phyloP scores from a whole-genome alignment of 495 filamentous ascomycete species.

The Barbatosphaeria neglecta region DNA sequence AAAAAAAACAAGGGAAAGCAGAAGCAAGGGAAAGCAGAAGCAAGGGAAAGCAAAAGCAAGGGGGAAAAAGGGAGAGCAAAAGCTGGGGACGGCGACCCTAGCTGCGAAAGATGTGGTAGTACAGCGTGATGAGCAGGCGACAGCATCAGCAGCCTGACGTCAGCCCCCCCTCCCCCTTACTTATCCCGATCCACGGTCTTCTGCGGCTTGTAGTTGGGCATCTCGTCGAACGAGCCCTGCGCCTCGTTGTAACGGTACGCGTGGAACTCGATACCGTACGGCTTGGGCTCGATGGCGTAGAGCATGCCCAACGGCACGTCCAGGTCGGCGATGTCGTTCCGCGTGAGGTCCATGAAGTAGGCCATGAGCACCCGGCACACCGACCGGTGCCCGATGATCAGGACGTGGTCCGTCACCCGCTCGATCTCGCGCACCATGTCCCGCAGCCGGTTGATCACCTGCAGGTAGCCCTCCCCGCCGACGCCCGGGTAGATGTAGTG shows the following conservation, averaged over 20 bases:
- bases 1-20: no score
- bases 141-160: neutral
- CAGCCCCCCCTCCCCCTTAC: no score
- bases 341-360: slow-evolving; percentile 84
- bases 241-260: slow-evolving; percentile 78
- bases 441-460: slow-evolving; percentile 91
- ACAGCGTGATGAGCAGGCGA: neutral
- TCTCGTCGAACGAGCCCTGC: slow-evolving; percentile 67
- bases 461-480: slow-evolving; percentile 90
- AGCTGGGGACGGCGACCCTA: no score
- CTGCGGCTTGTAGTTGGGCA: slow-evolving; percentile 62
- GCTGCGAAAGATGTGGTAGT: no score
- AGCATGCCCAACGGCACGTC: slow-evolving; percentile 87
- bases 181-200: slow-evolving; percentile 36
- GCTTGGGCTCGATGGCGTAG: slow-evolving; percentile 92
- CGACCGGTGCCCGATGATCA: slow-evolving; percentile 82
- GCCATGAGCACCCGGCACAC: slow-evolving; percentile 85
- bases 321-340: slow-evolving; percentile 83
- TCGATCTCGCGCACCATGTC: slow-evolving; percentile 94
- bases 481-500: slow-evolving; percentile 90
- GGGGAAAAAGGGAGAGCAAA: no score
- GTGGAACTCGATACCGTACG: slow-evolving; percentile 93
- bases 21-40: no score
- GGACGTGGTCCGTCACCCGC: slow-evolving; percentile 87
- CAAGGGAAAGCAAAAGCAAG: no score